Evolutionary conservation across 2,329 filamentous ascomycete genomes (phyloP).

Genomic region (Calonectria naviculata): DNA sequence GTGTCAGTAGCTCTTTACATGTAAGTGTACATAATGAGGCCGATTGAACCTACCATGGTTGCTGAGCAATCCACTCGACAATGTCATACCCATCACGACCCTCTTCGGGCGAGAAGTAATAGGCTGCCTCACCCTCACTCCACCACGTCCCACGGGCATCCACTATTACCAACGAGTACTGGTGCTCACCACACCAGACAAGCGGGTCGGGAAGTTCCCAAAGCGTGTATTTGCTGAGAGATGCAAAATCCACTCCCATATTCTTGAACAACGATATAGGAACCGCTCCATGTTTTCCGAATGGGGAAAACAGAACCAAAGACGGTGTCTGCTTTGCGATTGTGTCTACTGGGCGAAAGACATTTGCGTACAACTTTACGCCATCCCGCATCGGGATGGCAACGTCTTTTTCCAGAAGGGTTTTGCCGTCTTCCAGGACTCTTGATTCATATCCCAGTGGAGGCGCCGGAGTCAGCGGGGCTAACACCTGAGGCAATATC

Average conservation of each 20-base stretch:
- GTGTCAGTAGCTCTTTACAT: neutral
- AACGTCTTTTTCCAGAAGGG: slow-evolving; percentile 2
- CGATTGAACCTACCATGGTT: neutral
- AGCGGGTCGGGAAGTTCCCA: neutral
- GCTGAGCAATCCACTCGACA: slow-evolving; percentile 1
- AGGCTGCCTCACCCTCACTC: neutral
- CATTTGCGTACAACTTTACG: neutral
- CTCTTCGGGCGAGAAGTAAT: neutral
- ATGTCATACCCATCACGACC: slow-evolving; percentile 9
- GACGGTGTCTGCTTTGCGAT: neutral
- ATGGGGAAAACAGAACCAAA: neutral
- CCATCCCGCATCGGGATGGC: neutral
- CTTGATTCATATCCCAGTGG: neutral
- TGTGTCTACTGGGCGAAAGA: neutral
- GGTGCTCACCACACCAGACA: neutral
- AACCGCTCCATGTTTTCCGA: neutral
- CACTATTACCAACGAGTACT: neutral
- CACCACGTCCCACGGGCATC: slow-evolving; percentile 2
- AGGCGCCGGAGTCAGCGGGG: neutral
- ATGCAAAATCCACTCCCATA: neutral
- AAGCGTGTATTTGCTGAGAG: neutral
- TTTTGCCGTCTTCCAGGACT: neutral
- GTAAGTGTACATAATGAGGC: neutral
- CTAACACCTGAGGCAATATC: neutral
- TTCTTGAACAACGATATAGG: neutral